phyloP scores from a whole-genome alignment of 1,139 yeast genomes.

The Sugiyamaella grinbergsii region DNA sequence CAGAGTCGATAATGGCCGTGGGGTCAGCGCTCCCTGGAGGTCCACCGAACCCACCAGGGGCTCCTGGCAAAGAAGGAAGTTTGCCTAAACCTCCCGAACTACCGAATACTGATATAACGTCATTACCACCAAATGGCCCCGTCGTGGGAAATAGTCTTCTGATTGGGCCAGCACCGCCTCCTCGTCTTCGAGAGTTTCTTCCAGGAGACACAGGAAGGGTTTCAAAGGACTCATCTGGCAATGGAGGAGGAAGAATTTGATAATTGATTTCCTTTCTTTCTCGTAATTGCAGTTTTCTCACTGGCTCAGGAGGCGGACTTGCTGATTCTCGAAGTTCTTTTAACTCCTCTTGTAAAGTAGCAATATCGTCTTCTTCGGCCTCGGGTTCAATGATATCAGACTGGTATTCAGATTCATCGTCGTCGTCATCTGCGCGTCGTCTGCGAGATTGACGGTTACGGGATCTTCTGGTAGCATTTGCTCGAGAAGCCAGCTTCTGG shows the following conservation, averaged over 20 bases:
- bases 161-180: conserved; percentile 31
- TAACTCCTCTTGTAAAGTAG: conserved; percentile 52
- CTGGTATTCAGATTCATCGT: conserved; percentile 26
- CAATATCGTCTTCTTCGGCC: conserved; percentile 31
- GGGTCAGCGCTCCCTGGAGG: conserved; percentile 26
- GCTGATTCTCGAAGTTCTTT: conserved; percentile 54
- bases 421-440: conserved; percentile 28
- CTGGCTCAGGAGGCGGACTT: conserved; percentile 54
- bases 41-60: conserved; percentile 10
- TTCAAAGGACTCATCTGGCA: conserved; percentile 48
- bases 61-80: conserved; percentile 38
- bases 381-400: conserved; percentile 29
- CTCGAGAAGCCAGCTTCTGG: conserved; percentile 14
- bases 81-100: conserved; percentile 70
- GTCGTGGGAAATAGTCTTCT: conserved; percentile 38
- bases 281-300: conserved; percentile 61
- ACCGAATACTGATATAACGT: conserved; percentile 98
- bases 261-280: conserved; percentile 80
- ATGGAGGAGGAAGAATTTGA: conserved; percentile 81
- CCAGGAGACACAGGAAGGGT: conserved; percentile 30
- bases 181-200: conserved; percentile 33
- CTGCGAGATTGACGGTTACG: conserved; percentile 14
- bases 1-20: conserved; percentile 47
- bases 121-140: conserved; percentile 49
- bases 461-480: conserved; percentile 15